These are phyloP conservation scores for Halophytophthora polymorphica DNA, from an alignment of 352 stramenopile species.

Conservation along the genomic window DNA sequence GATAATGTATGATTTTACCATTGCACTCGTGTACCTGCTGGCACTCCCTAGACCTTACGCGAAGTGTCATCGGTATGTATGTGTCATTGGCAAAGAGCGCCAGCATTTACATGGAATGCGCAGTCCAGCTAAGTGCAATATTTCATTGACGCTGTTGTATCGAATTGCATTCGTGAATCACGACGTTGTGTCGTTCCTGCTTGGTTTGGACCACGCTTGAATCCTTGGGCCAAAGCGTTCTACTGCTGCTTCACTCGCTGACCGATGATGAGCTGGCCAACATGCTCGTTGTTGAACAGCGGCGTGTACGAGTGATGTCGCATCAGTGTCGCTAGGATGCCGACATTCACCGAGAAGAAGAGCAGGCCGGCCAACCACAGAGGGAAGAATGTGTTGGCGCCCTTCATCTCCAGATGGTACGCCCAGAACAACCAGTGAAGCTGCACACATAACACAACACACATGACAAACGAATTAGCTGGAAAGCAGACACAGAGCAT, in stretches of 20 bases:
- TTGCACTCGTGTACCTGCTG: too few relatives aligned
- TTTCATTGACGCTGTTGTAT: too few relatives aligned
- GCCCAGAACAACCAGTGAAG: constrained; percentile 90
- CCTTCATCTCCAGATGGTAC: constrained; percentile 89
- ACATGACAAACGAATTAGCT: too few relatives aligned
- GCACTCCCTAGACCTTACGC: too few relatives aligned
- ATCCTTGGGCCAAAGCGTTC: background rate
- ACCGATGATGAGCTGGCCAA: constrained; percentile 40
- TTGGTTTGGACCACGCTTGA: background rate
- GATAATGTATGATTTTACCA: background rate
- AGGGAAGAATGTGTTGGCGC: constrained; percentile 84
- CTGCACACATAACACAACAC: constrained; percentile 17
- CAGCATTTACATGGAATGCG: too few relatives aligned
- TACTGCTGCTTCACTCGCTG: constrained; percentile 20
- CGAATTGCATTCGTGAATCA: too few relatives aligned
- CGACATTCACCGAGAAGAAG: constrained; percentile 90
- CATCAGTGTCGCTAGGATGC: constrained; percentile 75
- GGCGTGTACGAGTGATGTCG: constrained; percentile 53
- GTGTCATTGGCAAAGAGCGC: too few relatives aligned
- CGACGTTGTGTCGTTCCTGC: too few relatives aligned
- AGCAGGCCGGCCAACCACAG: constrained; percentile 84
- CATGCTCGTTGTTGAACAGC: constrained; percentile 44
- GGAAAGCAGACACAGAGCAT: background rate
- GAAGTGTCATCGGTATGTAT: too few relatives aligned
- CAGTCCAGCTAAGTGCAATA: too few relatives aligned